A percentile compares a stretch with the other conserved stretches of the same genome.
Conservation (phyloP, 2,329 filamentous ascomycete genomes). For the Neonectria punicea region DNA sequence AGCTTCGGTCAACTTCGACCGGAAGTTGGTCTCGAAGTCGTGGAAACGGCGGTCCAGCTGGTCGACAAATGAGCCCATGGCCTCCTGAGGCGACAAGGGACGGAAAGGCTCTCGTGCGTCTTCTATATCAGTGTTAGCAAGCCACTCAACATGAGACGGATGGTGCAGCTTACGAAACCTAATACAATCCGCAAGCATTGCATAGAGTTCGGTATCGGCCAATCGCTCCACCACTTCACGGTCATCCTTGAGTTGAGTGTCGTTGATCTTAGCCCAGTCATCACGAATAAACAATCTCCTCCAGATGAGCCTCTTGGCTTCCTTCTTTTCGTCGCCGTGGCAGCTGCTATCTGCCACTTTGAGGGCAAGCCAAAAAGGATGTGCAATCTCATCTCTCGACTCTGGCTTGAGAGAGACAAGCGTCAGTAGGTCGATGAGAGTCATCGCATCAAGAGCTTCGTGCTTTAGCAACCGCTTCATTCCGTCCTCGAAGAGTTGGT, state of each 20-base stretch:
- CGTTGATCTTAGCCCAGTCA: constrained; percentile 84
- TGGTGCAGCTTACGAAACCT: constrained; percentile 66
- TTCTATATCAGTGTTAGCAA: constrained; percentile 51
- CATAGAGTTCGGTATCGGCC: constrained; percentile 73
- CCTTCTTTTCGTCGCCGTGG: constrained; percentile 65
- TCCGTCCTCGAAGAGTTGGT: constrained; percentile 75
- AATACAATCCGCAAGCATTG: constrained; percentile 72
- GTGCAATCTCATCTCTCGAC: constrained; percentile 63
- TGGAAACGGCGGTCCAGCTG: constrained; percentile 70
- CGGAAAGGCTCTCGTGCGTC: constrained; percentile 55
- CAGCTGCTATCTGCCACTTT: constrained; percentile 66
- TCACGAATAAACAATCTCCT: constrained; percentile 85
- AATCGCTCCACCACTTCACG: constrained; percentile 71
- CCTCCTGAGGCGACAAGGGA: constrained; percentile 62
- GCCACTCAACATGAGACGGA: neutral
- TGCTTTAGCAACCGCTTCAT: constrained; percentile 77
- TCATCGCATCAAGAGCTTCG: constrained; percentile 73
- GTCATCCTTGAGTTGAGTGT: constrained; percentile 80
- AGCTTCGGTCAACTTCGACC: constrained; percentile 74
- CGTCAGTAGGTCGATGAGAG: constrained; percentile 81
- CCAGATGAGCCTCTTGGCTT: constrained; percentile 78
- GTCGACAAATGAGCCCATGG: constrained; percentile 69
- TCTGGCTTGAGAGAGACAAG: constrained; percentile 67
- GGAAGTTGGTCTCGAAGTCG: constrained; percentile 70
- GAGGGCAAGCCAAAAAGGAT: constrained; percentile 81